A percentile compares a stretch with the other conserved stretches of the same genome.
phyloP scores from a whole-genome alignment of 805 yeast species.

The Candida fluviatilis region DNA sequence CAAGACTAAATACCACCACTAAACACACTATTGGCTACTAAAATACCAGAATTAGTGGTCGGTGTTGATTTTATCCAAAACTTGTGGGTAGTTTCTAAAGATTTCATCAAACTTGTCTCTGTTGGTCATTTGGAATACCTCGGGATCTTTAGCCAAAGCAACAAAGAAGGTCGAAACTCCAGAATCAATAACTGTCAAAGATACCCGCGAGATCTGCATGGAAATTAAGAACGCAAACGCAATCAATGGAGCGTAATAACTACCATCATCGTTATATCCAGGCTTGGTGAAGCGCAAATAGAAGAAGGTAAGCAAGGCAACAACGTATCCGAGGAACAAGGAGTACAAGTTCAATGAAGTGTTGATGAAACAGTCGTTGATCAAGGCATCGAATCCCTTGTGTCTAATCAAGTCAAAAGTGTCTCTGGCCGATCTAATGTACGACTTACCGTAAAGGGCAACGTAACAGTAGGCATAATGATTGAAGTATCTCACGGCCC shows the following conservation, averaged over 20 bases:
- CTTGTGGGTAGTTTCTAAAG: constrained; percentile 65
- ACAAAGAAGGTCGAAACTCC: constrained; percentile 84
- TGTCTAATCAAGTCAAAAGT: constrained; percentile 74
- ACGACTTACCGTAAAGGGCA: constrained; percentile 81
- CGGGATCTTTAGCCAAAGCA: constrained; percentile 82
- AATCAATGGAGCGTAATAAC: constrained; percentile 65
- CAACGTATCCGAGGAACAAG: constrained; percentile 59
- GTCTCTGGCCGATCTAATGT: constrained; percentile 71
- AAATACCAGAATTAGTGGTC: constrained; percentile 28
- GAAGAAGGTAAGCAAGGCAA: constrained; percentile 59
- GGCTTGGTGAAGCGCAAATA: constrained; percentile 69
- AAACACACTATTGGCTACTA: too few species aligned
- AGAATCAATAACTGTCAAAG: constrained; percentile 71
- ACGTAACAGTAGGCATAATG: constrained; percentile 85
- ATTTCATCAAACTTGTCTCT: constrained; percentile 63
- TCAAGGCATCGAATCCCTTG: constrained; percentile 80
- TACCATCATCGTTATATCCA: constrained; percentile 54
- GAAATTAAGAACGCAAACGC: constrained; percentile 73
- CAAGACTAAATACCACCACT: too few species aligned
- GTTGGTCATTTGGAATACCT: constrained; percentile 67
- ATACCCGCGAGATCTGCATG: constrained; percentile 67
- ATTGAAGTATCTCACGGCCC: constrained; percentile 82
- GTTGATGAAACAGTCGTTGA: constrained; percentile 78
- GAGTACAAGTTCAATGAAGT: constrained; percentile 78
- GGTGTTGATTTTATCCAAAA: constrained; percentile 48